phyloP scores from a whole-genome alignment of 371 early-diverging fungal genomes.

The Mucor velutinosus region DNA sequence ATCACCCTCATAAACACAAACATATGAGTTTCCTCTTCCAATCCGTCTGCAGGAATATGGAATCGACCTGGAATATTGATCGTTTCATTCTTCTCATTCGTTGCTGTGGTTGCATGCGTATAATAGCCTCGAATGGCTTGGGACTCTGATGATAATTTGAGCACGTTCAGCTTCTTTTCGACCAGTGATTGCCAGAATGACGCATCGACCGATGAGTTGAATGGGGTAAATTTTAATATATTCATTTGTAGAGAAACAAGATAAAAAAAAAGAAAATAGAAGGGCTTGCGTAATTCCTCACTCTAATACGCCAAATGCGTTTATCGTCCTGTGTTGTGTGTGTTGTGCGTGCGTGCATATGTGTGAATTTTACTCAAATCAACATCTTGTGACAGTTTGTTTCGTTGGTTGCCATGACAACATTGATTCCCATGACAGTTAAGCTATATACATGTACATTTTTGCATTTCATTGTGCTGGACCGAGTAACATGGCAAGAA shows the following conservation, averaged over 20 bases:
- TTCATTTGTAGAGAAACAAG: slow-evolving; percentile 1
- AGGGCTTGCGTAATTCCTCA: not conserved
- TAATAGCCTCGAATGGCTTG: slow-evolving; percentile 68
- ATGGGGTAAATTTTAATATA: slow-evolving; percentile 82
- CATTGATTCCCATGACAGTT: slow-evolving; percentile 1
- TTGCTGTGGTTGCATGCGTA: slow-evolving; percentile 45
- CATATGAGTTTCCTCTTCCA: slow-evolving; percentile 28
- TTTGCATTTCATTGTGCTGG: not conserved
- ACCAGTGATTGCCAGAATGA: slow-evolving; percentile 89
- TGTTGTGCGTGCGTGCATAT: not conserved
- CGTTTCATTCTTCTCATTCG: slow-evolving; percentile 16
- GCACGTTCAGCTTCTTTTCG: slow-evolving; percentile 79
- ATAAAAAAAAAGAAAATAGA: not conserved
- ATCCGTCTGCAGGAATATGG: slow-evolving; percentile 36
- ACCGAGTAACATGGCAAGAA: not conserved
- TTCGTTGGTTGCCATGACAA: not conserved
- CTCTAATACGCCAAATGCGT: not conserved
- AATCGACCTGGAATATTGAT: slow-evolving; percentile 30
- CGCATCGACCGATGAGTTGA: slow-evolving; percentile 83
- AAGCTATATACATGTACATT: not conserved
- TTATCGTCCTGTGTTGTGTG: not conserved
- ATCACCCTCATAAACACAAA: slow-evolving; percentile 6
- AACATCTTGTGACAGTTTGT: not conserved
- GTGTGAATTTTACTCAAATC: not conserved
- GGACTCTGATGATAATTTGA: slow-evolving; percentile 72